Evolutionary conservation across 495 filamentous ascomycete species (phyloP).

Genomic region (Chaetomium tenue): DNA sequence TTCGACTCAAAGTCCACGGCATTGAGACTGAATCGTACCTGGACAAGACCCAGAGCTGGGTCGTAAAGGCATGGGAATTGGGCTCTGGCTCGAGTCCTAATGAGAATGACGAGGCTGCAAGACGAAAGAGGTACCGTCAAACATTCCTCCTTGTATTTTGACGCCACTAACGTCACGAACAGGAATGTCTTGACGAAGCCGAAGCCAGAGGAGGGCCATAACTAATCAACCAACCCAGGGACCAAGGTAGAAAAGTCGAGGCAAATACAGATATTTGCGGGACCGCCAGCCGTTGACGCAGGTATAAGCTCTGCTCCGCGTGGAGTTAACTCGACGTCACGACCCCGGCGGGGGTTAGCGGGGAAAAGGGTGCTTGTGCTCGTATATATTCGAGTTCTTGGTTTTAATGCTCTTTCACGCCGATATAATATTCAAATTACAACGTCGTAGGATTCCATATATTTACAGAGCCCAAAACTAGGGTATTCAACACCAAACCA

Average conservation of each 20-base stretch:
- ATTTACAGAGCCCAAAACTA: background rate
- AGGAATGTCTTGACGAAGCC: constrained; percentile 17
- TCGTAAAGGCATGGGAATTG: constrained; percentile 79
- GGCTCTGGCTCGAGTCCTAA: constrained; percentile 26
- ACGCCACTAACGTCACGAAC: background rate
- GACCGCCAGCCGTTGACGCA: background rate
- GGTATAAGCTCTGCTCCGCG: too few species aligned
- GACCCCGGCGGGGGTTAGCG: too few species aligned
- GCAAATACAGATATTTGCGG: background rate
- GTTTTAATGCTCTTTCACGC: too few species aligned
- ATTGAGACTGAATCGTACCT: constrained; percentile 73
- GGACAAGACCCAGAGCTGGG: constrained; percentile 76
- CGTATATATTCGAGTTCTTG: too few species aligned
- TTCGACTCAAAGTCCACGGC: constrained; percentile 78
- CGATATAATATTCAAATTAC: too few species aligned
- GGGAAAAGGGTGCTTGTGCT: too few species aligned
- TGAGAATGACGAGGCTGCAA: constrained; percentile 40
- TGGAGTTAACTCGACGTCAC: too few species aligned
- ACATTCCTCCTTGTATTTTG: background rate
- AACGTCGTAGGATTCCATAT: background rate
- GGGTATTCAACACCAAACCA: constrained; percentile 10
- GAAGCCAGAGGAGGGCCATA: background rate
- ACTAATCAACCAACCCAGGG: background rate
- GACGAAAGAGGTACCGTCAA: constrained; percentile 32
- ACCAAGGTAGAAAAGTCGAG: background rate